These are phyloP conservation scores for Candolleomyces efflorescens DNA, from an alignment of 768 basidiomycete genomes.

Conservation along the genomic window DNA sequence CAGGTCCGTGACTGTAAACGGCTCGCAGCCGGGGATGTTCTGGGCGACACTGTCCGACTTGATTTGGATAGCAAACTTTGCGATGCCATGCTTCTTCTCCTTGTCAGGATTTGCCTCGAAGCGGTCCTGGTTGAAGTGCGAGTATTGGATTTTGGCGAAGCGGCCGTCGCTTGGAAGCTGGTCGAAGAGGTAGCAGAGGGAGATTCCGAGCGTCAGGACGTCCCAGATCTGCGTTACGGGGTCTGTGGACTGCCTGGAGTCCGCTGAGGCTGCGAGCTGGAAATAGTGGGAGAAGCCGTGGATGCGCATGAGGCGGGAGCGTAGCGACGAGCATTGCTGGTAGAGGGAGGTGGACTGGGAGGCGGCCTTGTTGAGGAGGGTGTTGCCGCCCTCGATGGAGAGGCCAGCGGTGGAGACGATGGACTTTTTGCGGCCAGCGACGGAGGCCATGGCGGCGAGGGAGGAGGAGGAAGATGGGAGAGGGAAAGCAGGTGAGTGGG, in stretches of 20 bases:
- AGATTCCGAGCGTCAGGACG: constrained; percentile 87
- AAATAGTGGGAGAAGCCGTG: constrained; percentile 72
- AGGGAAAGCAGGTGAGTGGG: not conserved
- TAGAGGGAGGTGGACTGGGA: constrained; percentile 85
- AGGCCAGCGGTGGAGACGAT: constrained; percentile 61
- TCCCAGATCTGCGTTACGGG: constrained; percentile 95
- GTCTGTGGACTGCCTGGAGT: constrained; percentile 77
- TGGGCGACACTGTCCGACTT: constrained; percentile 56
- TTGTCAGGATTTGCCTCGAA: constrained; percentile 74
- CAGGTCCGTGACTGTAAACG: constrained; percentile 89
- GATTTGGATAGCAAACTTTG: constrained; percentile 88
- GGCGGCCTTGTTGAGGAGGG: constrained; percentile 89
- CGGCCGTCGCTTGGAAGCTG: constrained; percentile 68
- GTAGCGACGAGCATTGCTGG: constrained; percentile 83
- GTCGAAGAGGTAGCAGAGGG: constrained; percentile 96
- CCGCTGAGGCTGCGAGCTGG: constrained; percentile 48
- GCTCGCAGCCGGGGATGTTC: constrained; percentile 65
- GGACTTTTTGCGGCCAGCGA: constrained; percentile 77
- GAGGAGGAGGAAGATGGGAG: not conserved
- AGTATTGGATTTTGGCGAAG: constrained; percentile 53
- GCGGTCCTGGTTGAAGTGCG: constrained; percentile 61
- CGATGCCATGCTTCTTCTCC: constrained; percentile 86
- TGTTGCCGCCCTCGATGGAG: constrained; percentile 76
- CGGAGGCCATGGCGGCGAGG: constrained; percentile 37
- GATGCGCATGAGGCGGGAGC: constrained; percentile 74